Evolutionary conservation across 1,284 basidiomycete genomes (phyloP), one percentile per base, ranked within the genome.

Genomic region (Heterobasidion parviporum): DNA sequence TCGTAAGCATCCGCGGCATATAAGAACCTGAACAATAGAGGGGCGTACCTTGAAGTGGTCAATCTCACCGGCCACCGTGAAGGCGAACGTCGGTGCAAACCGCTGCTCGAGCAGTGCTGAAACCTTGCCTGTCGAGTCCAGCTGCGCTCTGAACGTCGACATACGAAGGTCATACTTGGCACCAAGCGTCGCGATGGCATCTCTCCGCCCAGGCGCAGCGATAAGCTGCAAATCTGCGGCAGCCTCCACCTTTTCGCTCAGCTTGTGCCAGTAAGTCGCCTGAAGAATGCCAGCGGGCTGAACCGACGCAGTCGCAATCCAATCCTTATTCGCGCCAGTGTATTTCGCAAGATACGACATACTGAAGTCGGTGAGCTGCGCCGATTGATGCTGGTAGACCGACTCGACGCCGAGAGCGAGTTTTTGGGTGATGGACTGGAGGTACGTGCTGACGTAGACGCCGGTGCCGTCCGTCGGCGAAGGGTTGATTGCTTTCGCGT

Each of bases 181-280:
- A 53, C 94, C 96, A 18, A 98, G 71, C 18, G 94, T 97, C 12
- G 94, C 91, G 52, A 94, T 75, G 8, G 96, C 96, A 67, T 98
- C 95, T 64, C 97, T 80, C 69, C 92, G 86, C 57, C 78, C 74
- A 3, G 88, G 86, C 47, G 85, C 80, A 54, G 89, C 84, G 59
- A 95, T 80, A 56, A 96, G 73, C 69, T 94, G 87, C 61, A 99
- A 74, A 67, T 99, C 96, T 38, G 94, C 93, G 14, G 92, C 97
- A n/a, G 96, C 94, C 58, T 99, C 96, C n/a, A 99, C 91, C 74
- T 96, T 95, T 58, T 97, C 94, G 70, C 86, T 88, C 56, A 99
- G 74, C 69, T 92, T 92, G 63, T 98, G 95, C 91, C 92, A 98
- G 74, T 99, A 99, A 14, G 94, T 96, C 47, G 94, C 84, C 71